Base-by-base conservation (phyloP, 108 stramenopile genomes). In the Skeletonema potamos region DNA sequence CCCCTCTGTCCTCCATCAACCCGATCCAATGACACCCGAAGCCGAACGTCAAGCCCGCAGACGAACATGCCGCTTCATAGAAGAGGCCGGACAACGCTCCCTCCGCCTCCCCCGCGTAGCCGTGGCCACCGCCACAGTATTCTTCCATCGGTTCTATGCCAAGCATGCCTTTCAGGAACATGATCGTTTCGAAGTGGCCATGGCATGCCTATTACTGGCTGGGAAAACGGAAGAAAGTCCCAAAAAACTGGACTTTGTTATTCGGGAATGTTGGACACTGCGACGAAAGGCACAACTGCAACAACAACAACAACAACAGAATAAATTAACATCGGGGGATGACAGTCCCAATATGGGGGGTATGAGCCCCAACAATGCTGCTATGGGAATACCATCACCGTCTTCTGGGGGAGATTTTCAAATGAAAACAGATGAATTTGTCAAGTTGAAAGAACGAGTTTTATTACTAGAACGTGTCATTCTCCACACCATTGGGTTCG, bases 81-180 rank as follows among this genome's bases (percentile, higher is more conserved):
- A 93, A 72, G 92, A 93, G 62, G 88, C 89, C 0, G 88, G 92
- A 8, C 74, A 75, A 41, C 86, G 92, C 9, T 64, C 84, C 13
- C 75, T 93, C 13, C 82, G 79, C 29, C 59, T 93, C 6, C 93
- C 93, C 6, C 91, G 92, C 13, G 85, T 89, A 13, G 89, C 92
- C 29, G 66, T 88, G 24, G 74, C 90, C 29, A 96, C 92, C 12
- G 87, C 92, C 62, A 84, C 85, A 67, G 91, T 96, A 22, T 96
- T 92, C 81, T 96, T 93, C 66, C 95, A 96, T 66, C 86, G 95
- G 9, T 96, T 96, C 64, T 96, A 89, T 62, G 89, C 91, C 39
- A 89, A 88, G 62, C 95, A 96, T 56, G 85, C 88, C 11, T 96
- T 96, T 71, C 73, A 77, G 28, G 78, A 90, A 39, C 95, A 96